Base-by-base conservation (phyloP, 23 red algal genomes). In the Gracilariopsis chorda region DNA sequence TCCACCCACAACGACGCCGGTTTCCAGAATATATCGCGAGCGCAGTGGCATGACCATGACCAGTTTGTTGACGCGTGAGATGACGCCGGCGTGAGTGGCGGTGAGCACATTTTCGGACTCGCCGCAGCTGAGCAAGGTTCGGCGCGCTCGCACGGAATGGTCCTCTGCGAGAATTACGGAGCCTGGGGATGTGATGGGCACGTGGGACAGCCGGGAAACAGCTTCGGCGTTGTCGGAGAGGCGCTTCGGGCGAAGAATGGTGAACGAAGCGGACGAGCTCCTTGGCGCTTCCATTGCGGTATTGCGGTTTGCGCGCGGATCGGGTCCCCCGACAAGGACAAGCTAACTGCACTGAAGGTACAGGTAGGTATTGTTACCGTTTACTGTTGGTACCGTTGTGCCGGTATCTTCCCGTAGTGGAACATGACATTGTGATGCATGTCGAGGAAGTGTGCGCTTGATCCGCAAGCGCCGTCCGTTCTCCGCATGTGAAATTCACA, bases 41-140 rank as follows among this genome's bases (percentile, higher is more conserved):
- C 93, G 89, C 52, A 95, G 69, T 7, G 97, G 90, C 37, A 83
- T 81, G 0, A 99, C 93, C 48, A 94, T 88, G 19, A 99, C 93
- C 3, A 99, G 91, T 67, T 96, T 95, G 88, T 99, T 99, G 24
- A 99, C 84, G 49, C 95, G 95, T 53, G 93, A 82, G 16, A 98
- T 90, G 1, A 94, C 83, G 16, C 95, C 95, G 2, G 95, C 78
- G 6, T 85, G 52, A 33, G 95, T 98, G 9, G 95, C 94, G n/a
- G 87, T 90, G 45, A 96, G 83, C 34, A 86, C 83, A 40, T 34
- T 77, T 28, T 61, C 78, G 4, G 61, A 25, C 49, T 57, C 77
- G 40, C 52, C 55, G 73, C 32, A 79, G 64, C 57, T 79, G 17
- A 82, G 62, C 36, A 82, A 45, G 6, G 88, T 91, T 23, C 88